Conservation (phyloP, 225 moss, liverwort and hornwort species). For the Rhytidiadelphus loreus region DNA sequence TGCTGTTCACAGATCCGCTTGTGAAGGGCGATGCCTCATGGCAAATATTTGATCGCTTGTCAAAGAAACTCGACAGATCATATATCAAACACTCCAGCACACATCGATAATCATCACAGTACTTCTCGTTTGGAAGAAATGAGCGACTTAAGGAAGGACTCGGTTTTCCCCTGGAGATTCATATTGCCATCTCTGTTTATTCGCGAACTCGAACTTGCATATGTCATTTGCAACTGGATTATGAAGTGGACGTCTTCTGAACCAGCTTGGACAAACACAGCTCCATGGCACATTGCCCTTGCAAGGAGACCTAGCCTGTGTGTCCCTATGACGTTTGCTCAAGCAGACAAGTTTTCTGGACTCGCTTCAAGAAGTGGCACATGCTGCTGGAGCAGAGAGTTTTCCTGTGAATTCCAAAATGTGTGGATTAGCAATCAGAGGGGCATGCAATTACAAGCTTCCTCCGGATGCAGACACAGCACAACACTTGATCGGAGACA, state of each 20-base stretch:
- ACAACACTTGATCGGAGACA: not conserved
- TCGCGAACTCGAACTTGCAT: not conserved
- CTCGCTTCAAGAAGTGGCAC: not conserved
- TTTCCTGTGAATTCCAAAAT: not conserved
- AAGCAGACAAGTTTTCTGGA: not conserved
- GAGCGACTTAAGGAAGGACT: not conserved
- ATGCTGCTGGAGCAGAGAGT: not conserved
- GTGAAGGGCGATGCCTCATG: slow-evolving; percentile 74
- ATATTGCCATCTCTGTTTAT: not conserved
- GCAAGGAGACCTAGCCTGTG: not conserved
- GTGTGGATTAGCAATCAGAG: not conserved
- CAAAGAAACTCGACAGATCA: slow-evolving; percentile 42
- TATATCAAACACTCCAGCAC: not conserved
- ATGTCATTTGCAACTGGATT: not conserved
- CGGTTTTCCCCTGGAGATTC: not conserved
- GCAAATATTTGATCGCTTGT: slow-evolving; percentile 74
- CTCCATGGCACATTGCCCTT: not conserved
- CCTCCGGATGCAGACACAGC: not conserved
- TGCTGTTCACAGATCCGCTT: slow-evolving; percentile 54
- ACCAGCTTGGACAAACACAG: not conserved
- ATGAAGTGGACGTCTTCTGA: not conserved
- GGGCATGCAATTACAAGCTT: not conserved
- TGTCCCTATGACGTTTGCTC: slow-evolving; percentile 7
- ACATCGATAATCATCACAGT: not conserved
- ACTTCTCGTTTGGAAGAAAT: not conserved